Evolutionary conservation across 176 grass and related monocot genomes (phyloP), one percentile per base, ranked within the genome.

Genomic region (Bromus sterilis): DNA sequence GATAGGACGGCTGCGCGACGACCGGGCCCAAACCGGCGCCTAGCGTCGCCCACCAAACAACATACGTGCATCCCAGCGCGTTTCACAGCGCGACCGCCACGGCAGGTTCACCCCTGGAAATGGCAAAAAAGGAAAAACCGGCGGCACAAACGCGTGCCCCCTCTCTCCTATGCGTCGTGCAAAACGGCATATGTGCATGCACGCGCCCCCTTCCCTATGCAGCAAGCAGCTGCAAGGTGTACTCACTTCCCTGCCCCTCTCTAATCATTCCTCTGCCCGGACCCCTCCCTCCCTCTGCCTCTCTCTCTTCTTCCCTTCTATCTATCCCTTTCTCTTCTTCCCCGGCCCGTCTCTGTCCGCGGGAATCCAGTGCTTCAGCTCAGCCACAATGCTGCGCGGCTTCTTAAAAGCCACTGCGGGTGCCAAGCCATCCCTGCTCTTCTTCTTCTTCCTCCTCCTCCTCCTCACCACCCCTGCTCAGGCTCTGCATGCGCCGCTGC

Each of bases 331-430:
- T 36, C 66, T 57, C 23, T 6, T 6, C 21, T 12, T 32, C 66
- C 43, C 26, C 9, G 16, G 16, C 2, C 29, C 42, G 24, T 89
- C 81, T 36, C 81, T 80, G 49, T 89, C 82, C 11, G 7, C 11
- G 11, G 55, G 82, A 85, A 81, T 85, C 87, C 63, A 63, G 53
- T 81, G 7, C 49, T 8, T 63, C 82, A 75, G 43, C 62, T 34
- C 71, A 70, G 11, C 76, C 62, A 46, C 78, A 63, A 57, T 74
- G 80, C 49, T 9, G 31, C 16, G 13, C 85, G 58, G 51, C 79
- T 53, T 6, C 56, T 87, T 88, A 88, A 83, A 78, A 73, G 34
- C 74, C 76, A 57, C 34, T 25, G 43, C 6, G 16, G 70, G 26
- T 39, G 64, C 64, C 64, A 67, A 67, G 3, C 33, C 9, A 7